Conservation (phyloP, 139 green algal genomes). For the Chlorella sp. region DNA sequence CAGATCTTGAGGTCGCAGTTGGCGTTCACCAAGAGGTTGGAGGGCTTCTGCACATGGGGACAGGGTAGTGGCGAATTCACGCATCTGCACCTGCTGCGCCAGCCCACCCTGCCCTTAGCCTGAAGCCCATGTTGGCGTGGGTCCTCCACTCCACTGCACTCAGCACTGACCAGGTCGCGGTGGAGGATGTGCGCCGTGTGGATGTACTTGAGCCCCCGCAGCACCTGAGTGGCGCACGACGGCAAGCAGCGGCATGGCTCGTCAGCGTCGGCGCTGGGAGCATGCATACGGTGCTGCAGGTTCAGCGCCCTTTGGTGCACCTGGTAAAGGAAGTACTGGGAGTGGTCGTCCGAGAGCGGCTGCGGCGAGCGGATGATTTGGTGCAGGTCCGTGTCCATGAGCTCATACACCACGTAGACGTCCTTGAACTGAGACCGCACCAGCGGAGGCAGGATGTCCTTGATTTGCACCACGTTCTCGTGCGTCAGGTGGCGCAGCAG, state of each 20-base stretch:
- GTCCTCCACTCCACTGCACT: neutral
- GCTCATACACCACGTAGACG: conserved; percentile 96
- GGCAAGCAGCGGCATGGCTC: no score
- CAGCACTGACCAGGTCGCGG: conserved; percentile 63
- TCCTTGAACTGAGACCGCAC: conserved; percentile 60
- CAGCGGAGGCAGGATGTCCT: conserved; percentile 58
- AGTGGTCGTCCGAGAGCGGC: conserved; percentile 90
- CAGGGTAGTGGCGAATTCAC: neutral
- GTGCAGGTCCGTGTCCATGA: conserved; percentile 99
- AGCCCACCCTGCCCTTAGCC: no score
- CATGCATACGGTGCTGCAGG: no score
- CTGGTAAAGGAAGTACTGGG: conserved; percentile 89
- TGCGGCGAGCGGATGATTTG: conserved; percentile 97
- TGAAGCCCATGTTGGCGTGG: no score
- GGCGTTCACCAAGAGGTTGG: conserved; percentile 94
- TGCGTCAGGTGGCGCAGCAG: conserved; percentile 70
- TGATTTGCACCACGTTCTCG: conserved; percentile 64
- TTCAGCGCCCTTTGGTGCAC: no score
- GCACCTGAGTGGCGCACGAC: conserved; percentile 55
- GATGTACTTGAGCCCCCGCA: conserved; percentile 83
- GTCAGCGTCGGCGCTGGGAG: no score
- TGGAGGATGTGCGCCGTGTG: conserved; percentile 88
- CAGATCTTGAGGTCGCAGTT: conserved; percentile 97
- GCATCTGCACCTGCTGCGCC: neutral
- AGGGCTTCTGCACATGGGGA: conserved; percentile 13